Percentiles rank a stretch among this genome's conserved stretches.
These are phyloP conservation scores for Petunia hybrid DNA, from an alignment of 305 asterid species.

Conservation along the genomic window DNA sequence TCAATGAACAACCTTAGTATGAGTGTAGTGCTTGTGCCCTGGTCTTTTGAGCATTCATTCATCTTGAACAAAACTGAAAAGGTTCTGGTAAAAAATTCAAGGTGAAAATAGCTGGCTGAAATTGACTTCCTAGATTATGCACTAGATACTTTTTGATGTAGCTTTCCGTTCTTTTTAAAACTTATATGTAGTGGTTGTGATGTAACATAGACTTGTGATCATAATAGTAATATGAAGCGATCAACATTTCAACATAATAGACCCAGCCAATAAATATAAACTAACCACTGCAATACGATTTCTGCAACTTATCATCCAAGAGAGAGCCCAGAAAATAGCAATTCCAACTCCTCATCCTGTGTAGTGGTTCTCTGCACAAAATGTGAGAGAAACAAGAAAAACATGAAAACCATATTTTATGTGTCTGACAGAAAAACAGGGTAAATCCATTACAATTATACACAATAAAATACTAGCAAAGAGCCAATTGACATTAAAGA, in stretches of 20 bases:
- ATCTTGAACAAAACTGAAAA: not conserved
- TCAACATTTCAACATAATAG: not conserved
- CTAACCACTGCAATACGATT: not conserved
- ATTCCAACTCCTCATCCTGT: slow-evolving; percentile 83
- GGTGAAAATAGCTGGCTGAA: not conserved
- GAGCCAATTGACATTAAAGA: not conserved
- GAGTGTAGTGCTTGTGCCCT: not conserved
- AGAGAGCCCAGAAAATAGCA: slow-evolving; percentile 85
- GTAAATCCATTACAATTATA: not conserved
- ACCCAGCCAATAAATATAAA: not conserved
- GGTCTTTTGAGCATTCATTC: not conserved
- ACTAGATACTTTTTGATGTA: not conserved
- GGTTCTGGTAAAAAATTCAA: not conserved
- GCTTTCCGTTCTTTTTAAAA: too few species aligned
- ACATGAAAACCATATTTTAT: not conserved
- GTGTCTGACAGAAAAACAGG: not conserved
- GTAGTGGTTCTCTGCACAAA: slow-evolving; percentile 69
- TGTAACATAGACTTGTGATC: too few species aligned
- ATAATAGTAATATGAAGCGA: too few species aligned
- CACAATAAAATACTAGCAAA: not conserved
- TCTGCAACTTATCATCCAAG: slow-evolving; percentile 45
- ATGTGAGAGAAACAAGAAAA: not conserved
- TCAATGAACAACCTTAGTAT: not conserved
- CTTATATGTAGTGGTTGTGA: too few species aligned
- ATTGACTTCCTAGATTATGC: not conserved